Evolutionary conservation across 2,329 filamentous ascomycete species (phyloP).

Genomic region (Plenodomus biglobosus): DNA sequence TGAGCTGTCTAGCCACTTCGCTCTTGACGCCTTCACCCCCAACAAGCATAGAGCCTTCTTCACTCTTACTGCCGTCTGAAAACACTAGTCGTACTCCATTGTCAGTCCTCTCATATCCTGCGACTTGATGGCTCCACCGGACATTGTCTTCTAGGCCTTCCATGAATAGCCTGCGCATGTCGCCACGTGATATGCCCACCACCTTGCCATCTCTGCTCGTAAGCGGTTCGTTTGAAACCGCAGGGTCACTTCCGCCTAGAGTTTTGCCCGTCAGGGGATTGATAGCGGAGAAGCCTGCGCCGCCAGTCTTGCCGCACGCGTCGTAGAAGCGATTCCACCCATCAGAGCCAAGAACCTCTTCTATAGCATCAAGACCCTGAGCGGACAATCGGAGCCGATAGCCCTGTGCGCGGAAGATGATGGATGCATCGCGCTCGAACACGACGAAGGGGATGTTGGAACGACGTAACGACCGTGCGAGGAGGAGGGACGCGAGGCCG

Average conservation of each 20-base stretch:
- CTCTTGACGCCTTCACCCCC: constrained; percentile 66
- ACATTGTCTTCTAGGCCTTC: constrained; percentile 58
- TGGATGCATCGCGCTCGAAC: constrained; percentile 48
- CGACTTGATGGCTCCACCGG: constrained; percentile 59
- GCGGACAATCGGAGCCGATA: constrained; percentile 62
- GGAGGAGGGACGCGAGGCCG: constrained; percentile 36
- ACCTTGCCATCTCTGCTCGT: constrained; percentile 59
- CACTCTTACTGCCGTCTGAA: constrained; percentile 60
- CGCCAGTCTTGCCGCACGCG: constrained; percentile 61
- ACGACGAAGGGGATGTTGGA: constrained; percentile 38
- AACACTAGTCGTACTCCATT: constrained; percentile 61
- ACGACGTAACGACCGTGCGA: constrained; percentile 34
- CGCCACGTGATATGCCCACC: constrained; percentile 63
- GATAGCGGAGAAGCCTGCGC: constrained; percentile 53
- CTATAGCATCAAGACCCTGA: constrained; percentile 62
- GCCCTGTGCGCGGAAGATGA: constrained; percentile 62
- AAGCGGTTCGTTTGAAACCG: constrained; percentile 38
- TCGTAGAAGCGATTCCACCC: constrained; percentile 60
- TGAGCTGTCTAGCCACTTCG: constrained; percentile 61
- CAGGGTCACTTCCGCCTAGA: constrained; percentile 25
- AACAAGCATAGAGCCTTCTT: constrained; percentile 61
- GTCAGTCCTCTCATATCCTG: constrained; percentile 59
- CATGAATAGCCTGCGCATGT: constrained; percentile 63
- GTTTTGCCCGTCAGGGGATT: constrained; percentile 58
- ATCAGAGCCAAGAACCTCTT: constrained; percentile 56